These are phyloP conservation scores for Perkinsus olseni DNA, from an alignment of 169 alveolate genomes.

Conservation along the genomic window DNA sequence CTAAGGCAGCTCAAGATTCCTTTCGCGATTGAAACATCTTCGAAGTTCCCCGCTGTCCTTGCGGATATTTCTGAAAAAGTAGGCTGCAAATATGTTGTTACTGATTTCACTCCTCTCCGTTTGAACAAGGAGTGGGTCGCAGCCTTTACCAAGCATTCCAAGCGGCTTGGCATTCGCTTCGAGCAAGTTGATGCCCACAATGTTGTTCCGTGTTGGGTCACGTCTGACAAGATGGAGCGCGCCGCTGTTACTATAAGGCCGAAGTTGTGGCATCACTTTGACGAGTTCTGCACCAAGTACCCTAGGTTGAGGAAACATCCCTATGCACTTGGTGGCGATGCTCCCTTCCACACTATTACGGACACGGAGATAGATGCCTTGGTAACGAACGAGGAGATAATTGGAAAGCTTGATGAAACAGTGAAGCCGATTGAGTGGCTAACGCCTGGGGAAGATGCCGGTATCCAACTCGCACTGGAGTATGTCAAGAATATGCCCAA, in stretches of 20 bases:
- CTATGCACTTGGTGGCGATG: background rate
- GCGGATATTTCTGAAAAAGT: background rate
- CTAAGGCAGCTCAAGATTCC: background rate
- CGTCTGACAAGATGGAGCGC: constrained; percentile 42
- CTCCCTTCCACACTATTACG: background rate
- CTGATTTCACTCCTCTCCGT: background rate
- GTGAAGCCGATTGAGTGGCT: background rate
- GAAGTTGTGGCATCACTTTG: background rate
- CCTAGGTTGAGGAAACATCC: background rate
- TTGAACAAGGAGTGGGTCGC: background rate
- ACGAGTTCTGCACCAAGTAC: background rate
- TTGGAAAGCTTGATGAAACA: background rate
- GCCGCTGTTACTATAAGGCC: constrained; percentile 15
- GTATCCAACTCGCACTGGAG: background rate
- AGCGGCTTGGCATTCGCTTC: background rate
- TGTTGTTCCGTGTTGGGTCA: constrained; percentile 42
- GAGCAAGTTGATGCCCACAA: constrained; percentile 46
- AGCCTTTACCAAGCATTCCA: background rate
- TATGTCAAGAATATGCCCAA: constrained; percentile 9
- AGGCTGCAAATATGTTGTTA: background rate
- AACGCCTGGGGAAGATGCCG: background rate
- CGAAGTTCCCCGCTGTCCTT: background rate
- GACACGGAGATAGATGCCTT: background rate
- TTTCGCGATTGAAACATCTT: background rate
- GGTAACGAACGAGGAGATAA: background rate